Base-by-base conservation (phyloP, 2,329 filamentous ascomycete species). In the Neopestalotiopsis sp. region DNA sequence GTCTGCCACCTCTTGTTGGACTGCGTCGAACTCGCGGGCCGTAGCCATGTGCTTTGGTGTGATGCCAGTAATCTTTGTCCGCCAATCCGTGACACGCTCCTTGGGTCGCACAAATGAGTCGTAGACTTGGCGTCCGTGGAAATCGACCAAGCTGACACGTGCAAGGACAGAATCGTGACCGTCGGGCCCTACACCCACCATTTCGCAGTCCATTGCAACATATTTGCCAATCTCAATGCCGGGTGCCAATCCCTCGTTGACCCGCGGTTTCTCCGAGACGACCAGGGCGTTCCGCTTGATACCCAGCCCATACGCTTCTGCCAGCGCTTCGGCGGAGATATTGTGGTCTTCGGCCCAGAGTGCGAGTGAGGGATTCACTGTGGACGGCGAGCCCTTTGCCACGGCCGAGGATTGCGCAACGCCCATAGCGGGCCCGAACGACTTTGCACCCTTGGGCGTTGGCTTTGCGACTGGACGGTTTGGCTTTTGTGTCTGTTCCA, bases 161-260 rank as follows among this genome's bases (percentile, higher is more conserved):
- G 96, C 96, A 59, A 99, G 88, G 0, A 90, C 90, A 45, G 94
- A 94, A 76, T 90, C 88, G 72, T 91, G 85, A 28, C 89, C 88
- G 65, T 89, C 89, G 1, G 89, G 88, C 0, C 92, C 93, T 13
- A 97, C 89, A 62, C 95, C 96, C 32, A 99, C 96, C 96, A 99
- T 99, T 82, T 99, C 96, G 80, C 96, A 99, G 83, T 99, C 96
- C 61, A 99, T 89, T 24, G 93, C 92, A 57, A 99, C 83, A 79
- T 97, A 99, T 85, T 96, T 97, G 65, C 95, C 96, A 24, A 95
- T 83, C 66, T 94, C 89, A 45, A 92, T 82, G 5, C 86, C 88
- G 30, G 83, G 79, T 1, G 88, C 86, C 3, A 90, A 82, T 0
- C 92, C 92, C 59, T 89, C 86, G 75, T 94, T 93, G 70, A 91